phyloP scores from a whole-genome alignment of 1,284 basidiomycete genomes.

The Austroboletus novae-zelandiae region DNA sequence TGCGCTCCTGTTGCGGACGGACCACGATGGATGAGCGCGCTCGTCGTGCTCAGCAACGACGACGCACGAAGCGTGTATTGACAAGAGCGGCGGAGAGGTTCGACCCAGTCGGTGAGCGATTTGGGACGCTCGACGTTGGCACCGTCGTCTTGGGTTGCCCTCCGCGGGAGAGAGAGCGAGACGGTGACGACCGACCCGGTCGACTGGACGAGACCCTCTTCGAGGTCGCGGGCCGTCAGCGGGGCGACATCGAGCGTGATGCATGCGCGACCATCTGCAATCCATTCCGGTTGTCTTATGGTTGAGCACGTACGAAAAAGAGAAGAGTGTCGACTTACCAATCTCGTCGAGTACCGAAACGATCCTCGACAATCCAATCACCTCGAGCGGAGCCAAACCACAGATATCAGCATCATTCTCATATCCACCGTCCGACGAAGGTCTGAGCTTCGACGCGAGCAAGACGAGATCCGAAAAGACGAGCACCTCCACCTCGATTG shows the following conservation, averaged over 20 bases:
- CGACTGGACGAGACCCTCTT: conserved; percentile 41
- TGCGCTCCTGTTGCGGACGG: conserved; percentile 38
- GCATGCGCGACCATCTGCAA: conserved; percentile 1
- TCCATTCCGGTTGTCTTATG: background rate
- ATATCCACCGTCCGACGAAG: conserved; percentile 4
- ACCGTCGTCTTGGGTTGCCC: background rate
- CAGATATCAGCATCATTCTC: background rate
- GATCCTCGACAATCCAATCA: conserved; percentile 24
- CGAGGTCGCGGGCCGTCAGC: conserved; percentile 41
- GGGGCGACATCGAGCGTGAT: conserved; percentile 40
- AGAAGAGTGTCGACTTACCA: background rate
- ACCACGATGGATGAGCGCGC: conserved; percentile 32
- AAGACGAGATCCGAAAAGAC: conserved; percentile 72
- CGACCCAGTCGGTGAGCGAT: conserved; percentile 37
- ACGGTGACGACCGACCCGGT: conserved; percentile 39
- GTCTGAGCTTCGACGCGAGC: conserved; percentile 36
- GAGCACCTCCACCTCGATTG: conserved; percentile 46
- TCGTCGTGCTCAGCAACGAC: conserved; percentile 43
- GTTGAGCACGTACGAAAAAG: conserved; percentile 37
- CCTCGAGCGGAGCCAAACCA: conserved; percentile 39
- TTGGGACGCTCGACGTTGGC: background rate
- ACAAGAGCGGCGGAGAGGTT: conserved; percentile 51
- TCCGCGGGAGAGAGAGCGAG: conserved; percentile 27
- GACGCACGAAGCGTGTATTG: conserved; percentile 52
- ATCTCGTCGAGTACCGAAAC: conserved; percentile 37